A percentile compares a stretch with the other conserved stretches of the same genome.
These are phyloP conservation scores for Metschnikowia orientalis DNA, from an alignment of 805 yeast genomes.

Conservation along the genomic window DNA sequence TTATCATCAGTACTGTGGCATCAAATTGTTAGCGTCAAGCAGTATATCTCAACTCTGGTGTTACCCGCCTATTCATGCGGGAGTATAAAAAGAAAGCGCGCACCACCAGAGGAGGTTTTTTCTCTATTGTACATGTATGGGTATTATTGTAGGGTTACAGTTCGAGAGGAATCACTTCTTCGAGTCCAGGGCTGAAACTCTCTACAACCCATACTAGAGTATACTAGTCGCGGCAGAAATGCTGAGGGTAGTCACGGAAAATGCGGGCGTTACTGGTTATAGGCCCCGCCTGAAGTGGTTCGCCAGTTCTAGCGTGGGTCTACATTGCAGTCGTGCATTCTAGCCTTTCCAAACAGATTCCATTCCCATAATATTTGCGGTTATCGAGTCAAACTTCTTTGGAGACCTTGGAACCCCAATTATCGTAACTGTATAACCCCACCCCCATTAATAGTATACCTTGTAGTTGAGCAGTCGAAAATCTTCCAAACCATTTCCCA, in stretches of 20 bases:
- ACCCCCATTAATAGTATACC: constrained; percentile 50
- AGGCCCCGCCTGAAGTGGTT: constrained; percentile 6
- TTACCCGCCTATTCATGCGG: constrained; percentile 22
- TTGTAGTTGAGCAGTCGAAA: constrained; percentile 42
- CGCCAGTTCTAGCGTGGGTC: constrained; percentile 7
- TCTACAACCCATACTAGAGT: constrained; percentile 49
- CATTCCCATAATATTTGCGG: not conserved
- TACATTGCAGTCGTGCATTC: constrained; percentile 35
- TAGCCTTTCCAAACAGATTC: constrained; percentile 38
- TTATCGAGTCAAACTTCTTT: constrained; percentile 1
- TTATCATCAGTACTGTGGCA: no score
- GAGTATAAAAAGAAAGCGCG: constrained; percentile 11
- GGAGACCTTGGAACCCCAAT: constrained; percentile 44
- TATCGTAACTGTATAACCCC: constrained; percentile 62
- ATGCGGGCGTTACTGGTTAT: constrained; percentile 35
- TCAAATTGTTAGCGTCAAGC: no score
- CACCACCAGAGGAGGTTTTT: constrained; percentile 12
- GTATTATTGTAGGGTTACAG: constrained; percentile 49
- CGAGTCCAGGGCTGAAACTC: constrained; percentile 38
- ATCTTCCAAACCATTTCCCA: constrained; percentile 27
- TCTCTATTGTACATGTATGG: constrained; percentile 43
- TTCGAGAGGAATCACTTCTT: constrained; percentile 20
- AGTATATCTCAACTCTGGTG: no score
- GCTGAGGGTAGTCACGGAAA: constrained; percentile 37
- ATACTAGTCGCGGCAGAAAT: constrained; percentile 28